phyloP scores from a whole-genome alignment of 2,329 filamentous ascomycete genomes.

The Alternaria sp. region DNA sequence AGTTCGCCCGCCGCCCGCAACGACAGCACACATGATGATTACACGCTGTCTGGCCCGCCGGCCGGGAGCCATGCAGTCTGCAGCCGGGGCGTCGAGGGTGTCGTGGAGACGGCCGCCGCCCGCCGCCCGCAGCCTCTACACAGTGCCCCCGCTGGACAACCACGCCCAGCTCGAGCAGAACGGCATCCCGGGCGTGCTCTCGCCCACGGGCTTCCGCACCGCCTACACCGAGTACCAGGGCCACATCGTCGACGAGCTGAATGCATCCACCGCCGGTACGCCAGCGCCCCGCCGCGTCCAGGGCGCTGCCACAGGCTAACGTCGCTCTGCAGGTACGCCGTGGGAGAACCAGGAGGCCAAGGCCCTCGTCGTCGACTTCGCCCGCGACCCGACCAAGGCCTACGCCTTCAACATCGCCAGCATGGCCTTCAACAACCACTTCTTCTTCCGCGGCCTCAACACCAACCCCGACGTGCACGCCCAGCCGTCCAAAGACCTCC shows the following conservation, averaged over 20 bases:
- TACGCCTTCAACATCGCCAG: slow-evolving; percentile 94
- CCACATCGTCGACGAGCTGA: slow-evolving; percentile 76
- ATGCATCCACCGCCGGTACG: slow-evolving; percentile 73
- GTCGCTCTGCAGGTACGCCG: slow-evolving; percentile 62
- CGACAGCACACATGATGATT: slow-evolving; percentile 38
- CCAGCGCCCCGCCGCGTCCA: background rate
- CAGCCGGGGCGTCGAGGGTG: slow-evolving; percentile 29
- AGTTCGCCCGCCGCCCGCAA: slow-evolving; percentile 17
- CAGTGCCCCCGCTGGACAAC: slow-evolving; percentile 58
- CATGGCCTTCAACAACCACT: slow-evolving; percentile 91
- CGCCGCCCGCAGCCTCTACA: slow-evolving; percentile 46
- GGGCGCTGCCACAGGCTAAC: slow-evolving; percentile 4
- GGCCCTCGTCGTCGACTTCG: slow-evolving; percentile 74
- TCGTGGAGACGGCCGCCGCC: slow-evolving; percentile 24
- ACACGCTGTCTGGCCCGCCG: slow-evolving; percentile 41
- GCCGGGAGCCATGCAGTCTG: slow-evolving; percentile 31
- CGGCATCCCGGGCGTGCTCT: slow-evolving; percentile 75
- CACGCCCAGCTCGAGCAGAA: slow-evolving; percentile 53
- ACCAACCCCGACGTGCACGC: slow-evolving; percentile 32
- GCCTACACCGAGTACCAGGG: slow-evolving; percentile 86
- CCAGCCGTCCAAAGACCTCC: slow-evolving; percentile 58
- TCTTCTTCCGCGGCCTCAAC: slow-evolving; percentile 73
- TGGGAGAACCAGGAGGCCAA: slow-evolving; percentile 68
- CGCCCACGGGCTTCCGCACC: slow-evolving; percentile 70
- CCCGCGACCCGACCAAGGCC: slow-evolving; percentile 78